Conservation (phyloP, 2,329 filamentous ascomycete genomes). For the Xylariaceae sp. region DNA sequence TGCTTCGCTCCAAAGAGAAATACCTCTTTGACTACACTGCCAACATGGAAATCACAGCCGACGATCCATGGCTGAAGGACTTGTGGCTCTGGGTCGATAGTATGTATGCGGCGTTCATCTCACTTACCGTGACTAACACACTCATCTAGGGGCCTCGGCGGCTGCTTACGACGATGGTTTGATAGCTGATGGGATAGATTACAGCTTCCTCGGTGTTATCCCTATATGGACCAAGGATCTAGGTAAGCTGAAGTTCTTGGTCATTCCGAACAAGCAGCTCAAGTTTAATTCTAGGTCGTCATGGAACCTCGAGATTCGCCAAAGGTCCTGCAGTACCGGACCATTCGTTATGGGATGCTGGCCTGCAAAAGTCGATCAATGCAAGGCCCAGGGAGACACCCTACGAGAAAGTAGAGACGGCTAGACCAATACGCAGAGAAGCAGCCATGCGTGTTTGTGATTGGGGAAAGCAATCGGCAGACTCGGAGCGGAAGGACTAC, state of each 20-base stretch:
- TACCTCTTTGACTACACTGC: slow-evolving; percentile 59
- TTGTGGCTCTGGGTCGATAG: slow-evolving; percentile 73
- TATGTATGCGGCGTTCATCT: slow-evolving; percentile 30
- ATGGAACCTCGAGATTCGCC: slow-evolving; percentile 43
- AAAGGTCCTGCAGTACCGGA: slow-evolving; percentile 44
- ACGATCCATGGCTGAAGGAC: slow-evolving; percentile 70
- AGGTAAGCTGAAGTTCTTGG: slow-evolving; percentile 40
- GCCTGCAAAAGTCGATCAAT: slow-evolving; percentile 61
- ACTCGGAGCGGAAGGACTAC: slow-evolving; percentile 40
- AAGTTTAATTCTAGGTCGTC: slow-evolving; percentile 38
- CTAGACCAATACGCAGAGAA: slow-evolving; percentile 64
- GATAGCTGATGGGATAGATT: slow-evolving; percentile 61
- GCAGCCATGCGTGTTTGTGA: slow-evolving; percentile 70
- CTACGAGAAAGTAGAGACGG: slow-evolving; percentile 59
- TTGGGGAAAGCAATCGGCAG: slow-evolving; percentile 55
- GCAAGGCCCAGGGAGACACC: slow-evolving; percentile 56
- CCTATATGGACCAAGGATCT: slow-evolving; percentile 67
- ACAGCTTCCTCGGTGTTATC: slow-evolving; percentile 70
- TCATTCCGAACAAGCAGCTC: slow-evolving; percentile 6
- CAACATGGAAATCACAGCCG: slow-evolving; percentile 63
- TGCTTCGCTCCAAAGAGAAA: slow-evolving; percentile 55
- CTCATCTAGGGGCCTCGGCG: slow-evolving; percentile 51
- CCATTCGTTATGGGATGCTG: slow-evolving; percentile 52
- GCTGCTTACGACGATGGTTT: slow-evolving; percentile 64
- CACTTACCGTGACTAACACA: slow-evolving; percentile 14